Conservation (phyloP, 257 asterid species). For the Solanum bukasovii region DNA sequence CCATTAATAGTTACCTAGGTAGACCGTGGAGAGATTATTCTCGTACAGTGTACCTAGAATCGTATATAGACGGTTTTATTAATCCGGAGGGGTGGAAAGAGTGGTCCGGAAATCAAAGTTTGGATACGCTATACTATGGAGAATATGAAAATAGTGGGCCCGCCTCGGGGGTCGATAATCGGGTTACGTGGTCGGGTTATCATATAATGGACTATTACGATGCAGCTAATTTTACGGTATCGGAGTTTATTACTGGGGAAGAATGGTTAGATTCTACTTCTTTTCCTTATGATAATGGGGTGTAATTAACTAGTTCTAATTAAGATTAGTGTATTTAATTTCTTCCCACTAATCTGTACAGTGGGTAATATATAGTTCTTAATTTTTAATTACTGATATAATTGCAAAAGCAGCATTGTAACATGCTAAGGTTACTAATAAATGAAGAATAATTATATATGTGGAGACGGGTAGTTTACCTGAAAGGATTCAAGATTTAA, state of each 20-base stretch:
- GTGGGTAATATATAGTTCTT: not conserved
- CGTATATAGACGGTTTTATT: slow-evolving; percentile 51
- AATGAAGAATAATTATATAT: not conserved
- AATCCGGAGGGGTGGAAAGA: slow-evolving; percentile 49
- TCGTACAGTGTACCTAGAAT: slow-evolving; percentile 49
- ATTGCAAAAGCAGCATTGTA: not conserved
- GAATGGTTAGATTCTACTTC: slow-evolving; percentile 86
- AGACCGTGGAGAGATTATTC: slow-evolving; percentile 79
- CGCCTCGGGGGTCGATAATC: slow-evolving; percentile 38
- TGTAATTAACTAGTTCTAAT: slow-evolving; percentile 17
- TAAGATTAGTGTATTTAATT: too few species aligned
- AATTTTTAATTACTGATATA: not conserved
- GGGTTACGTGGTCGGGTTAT: slow-evolving; percentile 62
- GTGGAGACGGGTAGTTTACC: too few species aligned
- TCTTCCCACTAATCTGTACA: not conserved
- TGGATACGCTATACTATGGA: slow-evolving; percentile 63
- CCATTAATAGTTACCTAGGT: slow-evolving; percentile 56
- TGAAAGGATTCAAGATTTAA: not conserved
- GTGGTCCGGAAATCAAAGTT: slow-evolving; percentile 53
- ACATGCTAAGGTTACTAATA: not conserved
- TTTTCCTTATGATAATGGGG: slow-evolving; percentile 65
- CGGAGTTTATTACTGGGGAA: slow-evolving; percentile 55
- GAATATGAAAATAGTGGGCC: slow-evolving; percentile 72
- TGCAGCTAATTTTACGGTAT: slow-evolving; percentile 50
- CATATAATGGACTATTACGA: slow-evolving; percentile 58